Percentiles rank a stretch among this genome's conserved stretches.
Evolutionary conservation across 2,329 filamentous ascomycete species (phyloP).

Genomic region (Scedosporium apiospermum): DNA sequence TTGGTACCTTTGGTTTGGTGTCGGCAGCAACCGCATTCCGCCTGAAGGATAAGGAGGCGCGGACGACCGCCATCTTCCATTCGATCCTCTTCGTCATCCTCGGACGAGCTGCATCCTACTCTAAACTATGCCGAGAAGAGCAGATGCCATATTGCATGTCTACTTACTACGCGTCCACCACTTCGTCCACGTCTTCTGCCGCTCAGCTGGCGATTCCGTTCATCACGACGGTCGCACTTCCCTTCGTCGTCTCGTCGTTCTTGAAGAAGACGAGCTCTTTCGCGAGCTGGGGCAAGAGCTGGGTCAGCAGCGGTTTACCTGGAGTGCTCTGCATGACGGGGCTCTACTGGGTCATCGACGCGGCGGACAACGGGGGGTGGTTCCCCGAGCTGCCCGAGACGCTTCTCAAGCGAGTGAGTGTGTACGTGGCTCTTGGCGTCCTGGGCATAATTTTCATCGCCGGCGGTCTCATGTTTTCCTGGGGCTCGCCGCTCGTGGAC

Average conservation of each 20-base stretch:
- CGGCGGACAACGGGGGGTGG: conserved; percentile 81
- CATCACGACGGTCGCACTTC: conserved; percentile 60
- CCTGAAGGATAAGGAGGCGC: conserved; percentile 55
- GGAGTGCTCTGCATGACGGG: conserved; percentile 66
- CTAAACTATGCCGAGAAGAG: conserved; percentile 89
- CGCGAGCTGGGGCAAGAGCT: conserved; percentile 73
- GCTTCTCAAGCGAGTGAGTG: conserved; percentile 62
- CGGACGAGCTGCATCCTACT: conserved; percentile 72
- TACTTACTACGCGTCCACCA: conserved; percentile 88
- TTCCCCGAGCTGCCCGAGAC: conserved; percentile 48
- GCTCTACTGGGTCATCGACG: conserved; percentile 80
- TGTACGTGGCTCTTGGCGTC: conserved; percentile 70
- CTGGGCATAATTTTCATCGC: conserved; percentile 74
- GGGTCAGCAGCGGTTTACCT: conserved; percentile 75
- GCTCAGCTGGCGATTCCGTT: conserved; percentile 85
- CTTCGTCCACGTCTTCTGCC: conserved; percentile 81
- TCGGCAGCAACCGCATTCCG: conserved; percentile 67
- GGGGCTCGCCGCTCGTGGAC: conserved; percentile 74
- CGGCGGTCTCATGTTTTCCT: conserved; percentile 76
- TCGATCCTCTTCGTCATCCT: conserved; percentile 74
- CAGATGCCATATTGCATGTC: conserved; percentile 96
- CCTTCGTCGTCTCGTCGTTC: conserved; percentile 68
- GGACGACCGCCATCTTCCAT: conserved; percentile 72
- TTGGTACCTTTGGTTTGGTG: conserved; percentile 76
- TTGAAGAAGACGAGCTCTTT: conserved; percentile 77